Evolutionary conservation across 495 filamentous ascomycete species (phyloP).

Genomic region (Aspergillus kassunensis): DNA sequence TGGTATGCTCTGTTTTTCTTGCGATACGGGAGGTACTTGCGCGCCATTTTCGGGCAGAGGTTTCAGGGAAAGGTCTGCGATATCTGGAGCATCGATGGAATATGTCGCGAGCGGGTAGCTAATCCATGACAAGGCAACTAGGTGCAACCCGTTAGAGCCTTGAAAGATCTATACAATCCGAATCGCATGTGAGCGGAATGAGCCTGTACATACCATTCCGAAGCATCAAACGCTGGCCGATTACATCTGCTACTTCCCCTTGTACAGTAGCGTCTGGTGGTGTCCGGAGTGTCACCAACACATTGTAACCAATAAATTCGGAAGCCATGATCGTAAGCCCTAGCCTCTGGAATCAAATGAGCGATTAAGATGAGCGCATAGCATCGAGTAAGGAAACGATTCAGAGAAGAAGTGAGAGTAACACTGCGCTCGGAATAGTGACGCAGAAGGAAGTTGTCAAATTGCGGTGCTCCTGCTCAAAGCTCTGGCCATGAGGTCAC

Average conservation of each 20-base stretch:
- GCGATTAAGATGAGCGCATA: conserved; percentile 1
- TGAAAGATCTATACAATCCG: not conserved
- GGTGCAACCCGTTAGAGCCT: not conserved
- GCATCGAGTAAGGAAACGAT: not conserved
- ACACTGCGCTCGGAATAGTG: conserved; percentile 2
- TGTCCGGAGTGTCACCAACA: conserved; percentile 66
- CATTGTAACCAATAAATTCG: conserved; percentile 75
- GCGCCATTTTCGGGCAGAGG: conserved; percentile 24
- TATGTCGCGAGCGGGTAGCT: conserved; percentile 45
- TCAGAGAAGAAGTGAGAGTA: not conserved
- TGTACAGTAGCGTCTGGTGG: conserved; percentile 63
- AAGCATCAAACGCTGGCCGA: conserved; percentile 69
- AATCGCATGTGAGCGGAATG: not conserved
- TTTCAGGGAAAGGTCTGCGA: conserved; percentile 54
- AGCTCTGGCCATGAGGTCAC: conserved; percentile 7
- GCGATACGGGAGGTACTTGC: conserved; percentile 25
- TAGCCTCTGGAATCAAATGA: conserved; percentile 8
- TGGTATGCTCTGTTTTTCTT: conserved; percentile 4
- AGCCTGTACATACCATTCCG: conserved; percentile 61
- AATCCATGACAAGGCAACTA: conserved; percentile 49
- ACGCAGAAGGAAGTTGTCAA: conserved; percentile 14
- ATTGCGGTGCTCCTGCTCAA: conserved; percentile 4
- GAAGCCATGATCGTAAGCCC: conserved; percentile 47
- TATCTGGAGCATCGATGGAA: conserved; percentile 51
- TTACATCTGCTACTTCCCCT: conserved; percentile 70